Base-by-base conservation (phyloP, 768 basidiomycete genomes). In the Hypholoma fasciculare region DNA sequence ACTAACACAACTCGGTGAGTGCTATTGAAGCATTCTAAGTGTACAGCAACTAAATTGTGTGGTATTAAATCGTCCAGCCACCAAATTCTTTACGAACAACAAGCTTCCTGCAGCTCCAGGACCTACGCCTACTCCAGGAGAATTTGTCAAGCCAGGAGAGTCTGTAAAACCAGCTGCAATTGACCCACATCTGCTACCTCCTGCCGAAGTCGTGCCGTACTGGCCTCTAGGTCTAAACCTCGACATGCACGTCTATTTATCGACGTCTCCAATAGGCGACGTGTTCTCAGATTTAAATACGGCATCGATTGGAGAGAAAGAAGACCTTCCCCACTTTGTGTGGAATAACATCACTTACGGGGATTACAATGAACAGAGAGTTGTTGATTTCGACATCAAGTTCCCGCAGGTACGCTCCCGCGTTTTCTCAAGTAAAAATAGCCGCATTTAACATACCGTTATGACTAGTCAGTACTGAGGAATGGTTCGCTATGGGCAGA, bases 401-500 rank as follows among this genome's bases (percentile, higher is more conserved):
- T 77, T 94, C 52, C 93, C 92, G 0, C 71, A 81, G 73, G 92
- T 92, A 69, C 62, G 80, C 60, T 51, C 4, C 36, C 16, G 26
- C 49, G 4, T 42, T 60, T 11, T 52, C 13, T 12, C 14, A 54
- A 12, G 30, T 7, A 4, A 46, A 14, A 46, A 17, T 17, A 48
- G 36, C 13, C 13, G 23, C 23, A 23, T 36, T 17, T 34, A n/a
- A 23, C 17, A 17, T 38, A 11, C 16, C 52, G 34, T 51, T 27
- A 54, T 43, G 36, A 60, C 20, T 63, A 94, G 92, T 79, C 77
- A 49, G 94, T 94, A 11, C 79, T 90, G 66, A 78, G 78, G 56
- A 96, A 96, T 67, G 90, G 83, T 11, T 84, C 90, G 2, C 71
- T 95, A 49, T 96, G 90, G 89, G 89, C 89, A 14, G 91, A 96